Evolutionary conservation across 1,139 yeast species (phyloP).

Genomic region (Zygosaccharomyces sapae): DNA sequence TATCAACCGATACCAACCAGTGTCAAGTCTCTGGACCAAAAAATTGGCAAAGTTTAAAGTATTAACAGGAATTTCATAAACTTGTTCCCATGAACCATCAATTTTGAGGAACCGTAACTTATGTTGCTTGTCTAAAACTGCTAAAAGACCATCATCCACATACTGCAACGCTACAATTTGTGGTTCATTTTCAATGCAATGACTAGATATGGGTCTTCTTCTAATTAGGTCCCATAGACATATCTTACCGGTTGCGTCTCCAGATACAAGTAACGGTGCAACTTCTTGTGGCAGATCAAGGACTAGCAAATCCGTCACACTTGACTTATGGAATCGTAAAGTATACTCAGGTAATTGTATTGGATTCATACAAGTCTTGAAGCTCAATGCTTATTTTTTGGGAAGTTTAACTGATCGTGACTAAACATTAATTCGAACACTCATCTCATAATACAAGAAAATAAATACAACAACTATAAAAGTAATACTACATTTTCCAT

Average conservation of each 20-base stretch:
- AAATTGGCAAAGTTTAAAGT: slow-evolving; percentile 35
- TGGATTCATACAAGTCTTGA: slow-evolving; percentile 7
- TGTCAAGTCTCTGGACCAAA: slow-evolving; percentile 11
- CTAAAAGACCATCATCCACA: slow-evolving; percentile 14
- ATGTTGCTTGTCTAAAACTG: slow-evolving; percentile 29
- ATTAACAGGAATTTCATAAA: slow-evolving; percentile 33
- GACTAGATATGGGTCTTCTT: slow-evolving; percentile 24
- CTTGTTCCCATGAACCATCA: slow-evolving; percentile 9
- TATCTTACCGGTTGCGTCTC: slow-evolving; percentile 28
- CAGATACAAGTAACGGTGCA: slow-evolving; percentile 26
- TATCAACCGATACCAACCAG: slow-evolving; percentile 20
- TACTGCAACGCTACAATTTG: slow-evolving; percentile 21
- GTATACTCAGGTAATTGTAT: slow-evolving; percentile 16
- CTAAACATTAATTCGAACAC: background rate
- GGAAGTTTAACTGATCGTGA: background rate
- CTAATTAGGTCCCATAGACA: slow-evolving; percentile 31
- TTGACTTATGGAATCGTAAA: slow-evolving; percentile 20
- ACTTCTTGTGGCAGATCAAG: slow-evolving; percentile 5
- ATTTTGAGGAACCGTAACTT: slow-evolving; percentile 24
- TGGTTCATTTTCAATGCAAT: slow-evolving; percentile 13
- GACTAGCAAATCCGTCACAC: slow-evolving; percentile 16
- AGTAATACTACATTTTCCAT: background rate
- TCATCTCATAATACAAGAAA: background rate
- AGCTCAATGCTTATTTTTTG: background rate
- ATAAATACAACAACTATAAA: background rate